Evolutionary conservation across 805 yeast genomes (phyloP).

Genomic region (Lipomyces orientalis): DNA sequence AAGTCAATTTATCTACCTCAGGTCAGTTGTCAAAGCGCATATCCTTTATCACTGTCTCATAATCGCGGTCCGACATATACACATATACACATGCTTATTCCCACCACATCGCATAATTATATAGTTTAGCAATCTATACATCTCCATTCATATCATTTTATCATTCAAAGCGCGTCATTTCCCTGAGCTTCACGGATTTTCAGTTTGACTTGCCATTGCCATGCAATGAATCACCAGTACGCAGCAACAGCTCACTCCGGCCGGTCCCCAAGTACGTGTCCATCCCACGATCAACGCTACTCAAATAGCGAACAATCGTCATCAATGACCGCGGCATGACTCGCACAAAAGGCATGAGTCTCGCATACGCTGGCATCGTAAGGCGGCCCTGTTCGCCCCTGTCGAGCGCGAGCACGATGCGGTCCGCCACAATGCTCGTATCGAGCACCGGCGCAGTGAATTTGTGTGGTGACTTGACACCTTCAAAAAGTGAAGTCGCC

Average conservation of each 20-base stretch:
- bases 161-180: background rate
- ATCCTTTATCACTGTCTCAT: too few relatives aligned
- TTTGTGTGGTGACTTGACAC: constrained; percentile 73
- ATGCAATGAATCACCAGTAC: background rate
- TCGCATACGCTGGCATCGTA: constrained; percentile 76
- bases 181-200: background rate
- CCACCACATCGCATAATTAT: background rate
- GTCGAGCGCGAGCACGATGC: constrained; percentile 61
- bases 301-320: constrained; percentile 56
- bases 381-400: constrained; percentile 72
- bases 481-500: constrained; percentile 71
- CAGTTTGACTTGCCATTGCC: background rate
- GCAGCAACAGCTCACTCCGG: background rate
- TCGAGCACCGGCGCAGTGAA: constrained; percentile 82
- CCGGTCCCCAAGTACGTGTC: constrained; percentile 15
- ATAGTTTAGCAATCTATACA: background rate
- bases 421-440: constrained; percentile 66
- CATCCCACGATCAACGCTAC: constrained; percentile 66
- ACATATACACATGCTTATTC: too few relatives aligned
- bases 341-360: constrained; percentile 72
- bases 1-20: too few relatives aligned
- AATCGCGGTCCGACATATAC: too few relatives aligned
- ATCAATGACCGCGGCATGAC: constrained; percentile 74
- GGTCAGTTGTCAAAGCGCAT: too few relatives aligned
- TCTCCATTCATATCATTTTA: background rate